A percentile compares a stretch with the other conserved stretches of the same genome.
These are phyloP conservation scores for Calonectria ilicicola DNA, from an alignment of 2,329 filamentous ascomycete genomes.

Conservation along the genomic window DNA sequence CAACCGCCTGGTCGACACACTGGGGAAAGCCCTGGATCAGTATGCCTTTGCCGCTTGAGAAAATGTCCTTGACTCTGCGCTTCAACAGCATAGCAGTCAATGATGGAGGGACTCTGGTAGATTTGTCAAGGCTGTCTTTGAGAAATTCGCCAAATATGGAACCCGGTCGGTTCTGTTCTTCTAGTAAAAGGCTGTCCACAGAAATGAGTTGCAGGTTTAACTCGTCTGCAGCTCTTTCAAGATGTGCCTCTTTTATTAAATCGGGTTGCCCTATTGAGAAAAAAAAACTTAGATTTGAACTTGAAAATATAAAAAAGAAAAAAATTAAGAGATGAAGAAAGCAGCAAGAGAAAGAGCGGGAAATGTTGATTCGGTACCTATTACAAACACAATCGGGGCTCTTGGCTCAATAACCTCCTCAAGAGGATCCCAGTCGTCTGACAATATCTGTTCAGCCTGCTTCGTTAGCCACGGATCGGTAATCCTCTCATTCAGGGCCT, in stretches of 20 bases:
- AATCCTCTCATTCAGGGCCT: constrained; percentile 1
- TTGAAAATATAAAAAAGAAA: neutral
- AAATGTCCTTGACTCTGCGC: constrained; percentile 14
- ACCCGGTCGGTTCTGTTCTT: constrained; percentile 18
- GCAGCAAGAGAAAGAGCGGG: neutral
- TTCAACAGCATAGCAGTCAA: constrained; percentile 23
- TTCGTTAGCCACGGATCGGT: constrained; percentile 21
- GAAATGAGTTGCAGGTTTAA: constrained; percentile 23
- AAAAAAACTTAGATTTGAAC: neutral
- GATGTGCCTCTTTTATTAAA: neutral
- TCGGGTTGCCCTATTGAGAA: constrained; percentile 2
- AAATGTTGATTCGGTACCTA: neutral
- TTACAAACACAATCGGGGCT: constrained; percentile 23
- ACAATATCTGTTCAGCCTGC: constrained; percentile 19
- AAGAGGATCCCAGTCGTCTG: constrained; percentile 23
- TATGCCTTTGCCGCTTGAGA: constrained; percentile 15
- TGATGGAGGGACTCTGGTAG: constrained; percentile 9
- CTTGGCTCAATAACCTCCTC: neutral
- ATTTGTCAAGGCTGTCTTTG: constrained; percentile 15
- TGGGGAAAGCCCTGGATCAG: constrained; percentile 23
- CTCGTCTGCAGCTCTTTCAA: neutral
- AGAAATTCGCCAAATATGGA: constrained; percentile 26
- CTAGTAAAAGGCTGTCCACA: constrained; percentile 10
- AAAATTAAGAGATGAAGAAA: neutral
- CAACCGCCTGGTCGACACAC: constrained; percentile 12